Evolutionary conservation across 805 yeast species (phyloP).

Genomic region (Zygosaccharomyces siamensis): DNA sequence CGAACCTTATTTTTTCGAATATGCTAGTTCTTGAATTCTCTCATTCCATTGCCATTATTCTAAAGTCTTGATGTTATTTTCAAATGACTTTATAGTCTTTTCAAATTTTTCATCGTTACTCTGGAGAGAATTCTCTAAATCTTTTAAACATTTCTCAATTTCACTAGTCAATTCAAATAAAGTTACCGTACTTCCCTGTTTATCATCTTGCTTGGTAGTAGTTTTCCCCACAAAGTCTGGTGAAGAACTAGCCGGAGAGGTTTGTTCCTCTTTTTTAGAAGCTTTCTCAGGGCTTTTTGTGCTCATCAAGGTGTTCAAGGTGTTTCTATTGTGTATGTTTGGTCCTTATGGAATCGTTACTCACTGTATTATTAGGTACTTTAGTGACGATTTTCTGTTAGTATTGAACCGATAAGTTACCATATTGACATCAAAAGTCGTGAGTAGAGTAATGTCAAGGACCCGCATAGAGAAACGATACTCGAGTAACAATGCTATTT

Average conservation of each 20-base stretch:
- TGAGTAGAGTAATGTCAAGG: neutral
- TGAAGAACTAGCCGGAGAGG: conserved; percentile 8
- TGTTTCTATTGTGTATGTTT: neutral
- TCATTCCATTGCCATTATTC: neutral
- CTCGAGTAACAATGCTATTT: conserved; percentile 17
- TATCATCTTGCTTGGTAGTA: conserved; percentile 9
- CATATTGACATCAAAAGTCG: neutral
- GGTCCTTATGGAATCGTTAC: neutral
- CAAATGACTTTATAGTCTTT: conserved; percentile 18
- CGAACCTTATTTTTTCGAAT: neutral
- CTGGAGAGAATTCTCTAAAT: conserved; percentile 16
- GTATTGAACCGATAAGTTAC: neutral
- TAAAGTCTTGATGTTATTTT: conserved; percentile 16
- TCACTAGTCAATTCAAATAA: conserved; percentile 30
- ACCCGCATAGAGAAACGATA: neutral
- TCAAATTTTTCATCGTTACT: conserved; percentile 24
- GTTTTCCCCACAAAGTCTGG: neutral
- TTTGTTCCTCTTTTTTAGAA: conserved; percentile 5
- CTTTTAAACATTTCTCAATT: conserved; percentile 25
- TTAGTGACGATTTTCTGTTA: neutral
- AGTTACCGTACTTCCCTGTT: conserved; percentile 15
- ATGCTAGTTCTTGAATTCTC: no score
- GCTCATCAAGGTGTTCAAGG: conserved; percentile 6
- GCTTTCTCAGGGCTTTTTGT: conserved; percentile 5
- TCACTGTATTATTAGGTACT: neutral